A percentile compares a stretch with the other conserved stretches of the same genome.
Evolutionary conservation across 257 asterid species (phyloP).

Genomic region (Gentiana straminea): DNA sequence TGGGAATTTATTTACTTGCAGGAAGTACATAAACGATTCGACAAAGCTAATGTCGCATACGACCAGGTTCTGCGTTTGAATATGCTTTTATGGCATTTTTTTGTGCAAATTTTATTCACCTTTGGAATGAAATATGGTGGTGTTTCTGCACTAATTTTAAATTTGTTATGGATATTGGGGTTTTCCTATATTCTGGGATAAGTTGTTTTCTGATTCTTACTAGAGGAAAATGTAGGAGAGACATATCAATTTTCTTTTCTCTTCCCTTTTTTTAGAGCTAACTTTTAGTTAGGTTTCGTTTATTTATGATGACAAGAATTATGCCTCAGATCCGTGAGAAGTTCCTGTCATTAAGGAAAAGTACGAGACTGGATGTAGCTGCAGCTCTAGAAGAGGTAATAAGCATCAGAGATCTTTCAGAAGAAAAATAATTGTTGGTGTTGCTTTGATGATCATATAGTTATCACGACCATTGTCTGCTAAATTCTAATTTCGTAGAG

Average conservation of each 20-base stretch:
- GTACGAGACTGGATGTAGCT: constrained; percentile 75
- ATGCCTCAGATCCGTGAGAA: constrained; percentile 77
- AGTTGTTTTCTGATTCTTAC: not conserved
- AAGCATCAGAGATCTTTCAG: constrained; percentile 12
- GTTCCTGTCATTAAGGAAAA: constrained; percentile 80
- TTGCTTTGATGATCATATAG: constrained; percentile 35
- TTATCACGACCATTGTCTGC: constrained; percentile 52
- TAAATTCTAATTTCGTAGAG: constrained; percentile 87
- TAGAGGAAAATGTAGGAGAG: not conserved
- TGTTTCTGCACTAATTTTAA: not conserved
- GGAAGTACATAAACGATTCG: constrained; percentile 99
- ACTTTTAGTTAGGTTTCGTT: not conserved
- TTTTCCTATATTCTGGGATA: not conserved
- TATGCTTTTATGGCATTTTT: not conserved
- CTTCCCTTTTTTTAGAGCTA: not conserved
- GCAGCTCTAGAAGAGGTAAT: constrained; percentile 81
- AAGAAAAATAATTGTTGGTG: constrained; percentile 10
- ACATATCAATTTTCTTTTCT: not conserved
- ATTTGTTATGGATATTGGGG: not conserved
- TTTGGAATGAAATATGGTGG: not conserved
- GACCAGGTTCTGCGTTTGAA: constrained; percentile 54
- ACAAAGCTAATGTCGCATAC: constrained; percentile 73
- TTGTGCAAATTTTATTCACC: constrained; percentile 1
- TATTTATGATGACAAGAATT: constrained; percentile 3
- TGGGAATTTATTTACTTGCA: constrained; percentile 28